Base-by-base conservation (phyloP, 805 yeast genomes). In the Teunomyces atbi region DNA sequence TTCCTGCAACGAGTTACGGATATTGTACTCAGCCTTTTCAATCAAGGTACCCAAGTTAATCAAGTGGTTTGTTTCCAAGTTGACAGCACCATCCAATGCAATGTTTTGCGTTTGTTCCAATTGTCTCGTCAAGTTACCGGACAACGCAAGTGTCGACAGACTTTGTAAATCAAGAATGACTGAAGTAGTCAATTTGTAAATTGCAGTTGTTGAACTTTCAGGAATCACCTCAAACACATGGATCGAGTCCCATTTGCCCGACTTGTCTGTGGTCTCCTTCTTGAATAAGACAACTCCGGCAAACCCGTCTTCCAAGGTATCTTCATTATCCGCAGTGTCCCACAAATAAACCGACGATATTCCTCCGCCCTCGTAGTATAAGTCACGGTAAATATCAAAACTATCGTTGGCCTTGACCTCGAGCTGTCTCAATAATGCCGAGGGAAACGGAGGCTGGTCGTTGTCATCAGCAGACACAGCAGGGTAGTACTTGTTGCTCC, bases 271-370 rank as follows among this genome's bases (percentile, higher is more conserved):
- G 4, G 81, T 68, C 42, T 72, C 76, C 65, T 92, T 92, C 69
- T 94, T 88, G 61, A 92, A 76, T 49, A 92, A 73, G 12, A 83
- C 90, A 4, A 90, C 97, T 16, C 98, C 98, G 3, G 97, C 97
- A 71, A 92, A 89, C 1, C 87, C 88, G 21, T 65, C 66, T 26
- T 61, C 59, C 44, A 70, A 64, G 16, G 64, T 55, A 3, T 63
- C 52, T 19, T 68, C 70, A 18, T 78, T 84, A 11, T 80, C 89
- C 29, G 82, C 83, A 18, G 81, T 75, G 57, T 91, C 97, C 99
- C 99, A 92, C 43, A 94, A 71, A 62, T 94, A 92, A 13, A 86
- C 96, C 46, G 91, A 82, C 1, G 94, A 84, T 33, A 86, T 74
- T 18, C 98, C 99, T 7, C 69, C 59, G 33, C 97, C 97, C 65